A percentile compares a stretch with the other conserved stretches of the same genome.
phyloP scores from a whole-genome alignment of 2,329 filamentous ascomycete species.

The Plenodomus lindquistii region DNA sequence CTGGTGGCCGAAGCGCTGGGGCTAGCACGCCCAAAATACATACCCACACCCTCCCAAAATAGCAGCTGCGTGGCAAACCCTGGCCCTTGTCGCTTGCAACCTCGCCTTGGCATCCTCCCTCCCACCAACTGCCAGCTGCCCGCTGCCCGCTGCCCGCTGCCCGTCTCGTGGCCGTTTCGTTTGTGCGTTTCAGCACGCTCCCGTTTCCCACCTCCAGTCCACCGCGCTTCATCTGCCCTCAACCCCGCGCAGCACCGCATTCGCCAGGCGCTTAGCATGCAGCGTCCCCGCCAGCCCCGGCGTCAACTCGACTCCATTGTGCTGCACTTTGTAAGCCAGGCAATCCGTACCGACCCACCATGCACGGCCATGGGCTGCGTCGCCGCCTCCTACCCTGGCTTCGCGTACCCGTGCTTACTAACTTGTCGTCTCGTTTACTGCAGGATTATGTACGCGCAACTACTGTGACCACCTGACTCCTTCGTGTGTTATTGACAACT shows the following conservation, averaged over 20 bases:
- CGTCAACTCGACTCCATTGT: slow-evolving; percentile 61
- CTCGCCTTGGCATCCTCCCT: not conserved
- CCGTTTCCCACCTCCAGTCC: not conserved
- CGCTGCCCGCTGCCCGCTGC: not conserved
- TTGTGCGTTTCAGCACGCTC: not conserved
- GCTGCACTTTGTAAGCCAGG: slow-evolving; percentile 71
- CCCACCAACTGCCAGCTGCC: not conserved
- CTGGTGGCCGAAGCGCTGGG: not conserved
- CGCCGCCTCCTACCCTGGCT: too few species aligned
- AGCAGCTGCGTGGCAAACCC: not conserved
- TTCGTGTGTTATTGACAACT: too few species aligned
- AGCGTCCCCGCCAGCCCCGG: slow-evolving; percentile 22
- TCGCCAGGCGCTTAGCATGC: slow-evolving; percentile 1
- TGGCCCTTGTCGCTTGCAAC: not conserved
- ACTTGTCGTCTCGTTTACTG: slow-evolving; percentile 19
- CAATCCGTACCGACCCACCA: slow-evolving; percentile 13
- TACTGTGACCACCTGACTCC: not conserved
- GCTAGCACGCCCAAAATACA: not conserved
- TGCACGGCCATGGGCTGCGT: slow-evolving; percentile 16
- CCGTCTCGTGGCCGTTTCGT: not conserved
- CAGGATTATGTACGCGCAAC: slow-evolving; percentile 40
- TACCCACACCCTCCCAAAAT: not conserved
- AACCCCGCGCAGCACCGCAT: slow-evolving; percentile 1
- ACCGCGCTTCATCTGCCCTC: not conserved
- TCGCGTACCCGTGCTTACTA: slow-evolving; percentile 22